These are phyloP conservation scores for Ophiostoma montium DNA, from an alignment of 2,329 filamentous ascomycete genomes.

Conservation along the genomic window DNA sequence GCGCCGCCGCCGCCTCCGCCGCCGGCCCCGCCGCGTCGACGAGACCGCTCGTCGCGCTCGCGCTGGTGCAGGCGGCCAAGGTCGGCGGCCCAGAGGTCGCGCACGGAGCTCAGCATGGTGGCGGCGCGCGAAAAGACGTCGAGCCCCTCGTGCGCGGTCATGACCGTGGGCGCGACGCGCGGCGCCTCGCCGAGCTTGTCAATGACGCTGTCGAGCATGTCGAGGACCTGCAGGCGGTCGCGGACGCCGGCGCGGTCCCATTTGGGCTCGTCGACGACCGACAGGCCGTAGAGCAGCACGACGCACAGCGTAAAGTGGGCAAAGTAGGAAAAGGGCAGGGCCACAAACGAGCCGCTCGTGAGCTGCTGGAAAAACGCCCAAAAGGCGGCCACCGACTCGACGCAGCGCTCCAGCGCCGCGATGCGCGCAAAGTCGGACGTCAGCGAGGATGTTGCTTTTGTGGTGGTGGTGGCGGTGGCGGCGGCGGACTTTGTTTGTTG, in stretches of 20 bases:
- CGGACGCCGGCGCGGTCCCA: conserved; percentile 24
- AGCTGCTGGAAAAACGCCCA: conserved; percentile 21
- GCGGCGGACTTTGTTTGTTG: not conserved
- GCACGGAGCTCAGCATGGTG: conserved; percentile 6
- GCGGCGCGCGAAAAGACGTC: conserved; percentile 7
- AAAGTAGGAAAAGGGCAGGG: conserved; percentile 22
- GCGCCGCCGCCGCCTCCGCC: too few relatives aligned
- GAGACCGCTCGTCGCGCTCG: too few relatives aligned
- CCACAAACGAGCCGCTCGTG: conserved; percentile 17
- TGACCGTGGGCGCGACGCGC: not conserved
- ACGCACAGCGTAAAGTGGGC: conserved; percentile 22
- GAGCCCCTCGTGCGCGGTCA: not conserved
- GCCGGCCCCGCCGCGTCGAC: too few relatives aligned
- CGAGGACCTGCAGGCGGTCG: conserved; percentile 21
- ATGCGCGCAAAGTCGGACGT: conserved; percentile 9
- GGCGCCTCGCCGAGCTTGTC: conserved; percentile 9
- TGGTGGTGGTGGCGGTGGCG: too few relatives aligned
- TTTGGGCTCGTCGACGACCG: conserved; percentile 22
- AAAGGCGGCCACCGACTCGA: conserved; percentile 20
- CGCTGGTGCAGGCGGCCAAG: not conserved
- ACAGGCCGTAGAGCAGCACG: conserved; percentile 21
- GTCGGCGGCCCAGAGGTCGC: conserved; percentile 8
- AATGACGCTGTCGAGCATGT: conserved; percentile 17
- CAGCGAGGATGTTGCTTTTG: not conserved
- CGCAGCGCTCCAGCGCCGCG: conserved; percentile 9